Evolutionary conservation across 2,329 filamentous ascomycete species (phyloP).

Genomic region (Pseudogymnoascus pannorum): DNA sequence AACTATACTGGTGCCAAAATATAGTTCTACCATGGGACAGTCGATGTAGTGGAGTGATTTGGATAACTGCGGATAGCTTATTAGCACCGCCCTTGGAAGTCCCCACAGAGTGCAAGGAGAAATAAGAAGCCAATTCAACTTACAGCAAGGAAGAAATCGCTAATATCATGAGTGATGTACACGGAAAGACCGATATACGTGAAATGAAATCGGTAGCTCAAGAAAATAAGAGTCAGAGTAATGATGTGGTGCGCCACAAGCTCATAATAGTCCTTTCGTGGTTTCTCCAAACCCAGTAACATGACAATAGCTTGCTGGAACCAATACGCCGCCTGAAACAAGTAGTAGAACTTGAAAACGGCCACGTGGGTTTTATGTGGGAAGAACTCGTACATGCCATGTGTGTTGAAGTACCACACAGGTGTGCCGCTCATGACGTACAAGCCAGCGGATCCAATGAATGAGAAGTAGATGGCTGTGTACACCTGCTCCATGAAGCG

Average conservation of each 20-base stretch:
- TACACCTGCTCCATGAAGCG: slow-evolving; percentile 97
- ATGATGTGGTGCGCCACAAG: slow-evolving; percentile 88
- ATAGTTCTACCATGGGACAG: slow-evolving; percentile 41
- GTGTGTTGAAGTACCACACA: slow-evolving; percentile 92
- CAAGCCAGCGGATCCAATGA: slow-evolving; percentile 76
- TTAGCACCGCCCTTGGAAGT: not conserved
- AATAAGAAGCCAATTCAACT: slow-evolving; percentile 29
- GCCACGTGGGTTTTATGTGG: slow-evolving; percentile 76
- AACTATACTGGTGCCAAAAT: slow-evolving; percentile 72
- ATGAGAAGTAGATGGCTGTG: slow-evolving; percentile 80
- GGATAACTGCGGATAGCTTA: slow-evolving; percentile 54
- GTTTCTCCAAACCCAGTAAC: slow-evolving; percentile 81
- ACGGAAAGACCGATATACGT: slow-evolving; percentile 90
- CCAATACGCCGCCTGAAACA: slow-evolving; percentile 94
- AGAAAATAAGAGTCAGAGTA: slow-evolving; percentile 71
- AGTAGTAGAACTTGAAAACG: slow-evolving; percentile 89
- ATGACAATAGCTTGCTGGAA: slow-evolving; percentile 88
- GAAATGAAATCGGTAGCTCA: slow-evolving; percentile 95
- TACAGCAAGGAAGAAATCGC: slow-evolving; percentile 91
- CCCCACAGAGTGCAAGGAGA: not conserved
- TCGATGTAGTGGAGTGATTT: slow-evolving; percentile 91
- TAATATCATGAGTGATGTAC: slow-evolving; percentile 91
- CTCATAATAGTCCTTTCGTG: slow-evolving; percentile 90
- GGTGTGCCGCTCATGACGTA: slow-evolving; percentile 89
- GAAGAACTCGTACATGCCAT: slow-evolving; percentile 82